Base-by-base conservation (phyloP, 2,329 filamentous ascomycete genomes). In the Diaporthe sp. region DNA sequence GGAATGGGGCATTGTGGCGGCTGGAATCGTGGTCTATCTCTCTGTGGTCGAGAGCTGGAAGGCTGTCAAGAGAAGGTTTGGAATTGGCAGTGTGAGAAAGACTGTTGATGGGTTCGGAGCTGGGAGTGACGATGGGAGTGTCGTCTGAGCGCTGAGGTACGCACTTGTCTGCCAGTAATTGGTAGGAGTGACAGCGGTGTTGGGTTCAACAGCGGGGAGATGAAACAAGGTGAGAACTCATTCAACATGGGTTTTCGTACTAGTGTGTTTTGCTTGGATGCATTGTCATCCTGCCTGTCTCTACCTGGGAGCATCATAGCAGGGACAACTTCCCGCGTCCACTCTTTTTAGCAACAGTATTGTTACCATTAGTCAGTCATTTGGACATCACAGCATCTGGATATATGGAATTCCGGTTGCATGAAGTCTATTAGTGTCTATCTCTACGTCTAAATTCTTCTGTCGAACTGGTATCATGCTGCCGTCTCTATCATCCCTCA, bases 1-100 rank as follows among this genome's bases (percentile, higher is more conserved):
- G 92, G 92, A 95, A 79, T 95, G 92, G 93, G 92, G 88, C 1
- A 86, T 95, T 2, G 92, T 95, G 0, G 85, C 89, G 60, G 87
- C 89, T 25, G 89, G 86, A 45, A 86, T 92, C 0, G 82, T 88
- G 2, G 80, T 89, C 12, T 95, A 94, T 82, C 85, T 94, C 66
- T 82, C 83, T 0, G 88, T 93, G 12, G 86, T 94, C 3, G 93
- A 95, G 84, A 78, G 79, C 0, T 95, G 92, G 92, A 95, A 95
- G 84, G 92, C 89, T 72, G 83, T 85, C 19, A 95, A 95, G 86
- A 47, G 70, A 7, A 47, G 58, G 19, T 72, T 64, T 1, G 42
- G 42, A 19, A 50, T 72, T 22, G 70, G 70, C 1, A 35, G 45
- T 12, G 70, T 61, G 2, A 72, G 25, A 33, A 60, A 71, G 38